Evolutionary conservation across 2,329 filamentous ascomycete species (phyloP).

Genomic region (Stachybotrys echinatus): DNA sequence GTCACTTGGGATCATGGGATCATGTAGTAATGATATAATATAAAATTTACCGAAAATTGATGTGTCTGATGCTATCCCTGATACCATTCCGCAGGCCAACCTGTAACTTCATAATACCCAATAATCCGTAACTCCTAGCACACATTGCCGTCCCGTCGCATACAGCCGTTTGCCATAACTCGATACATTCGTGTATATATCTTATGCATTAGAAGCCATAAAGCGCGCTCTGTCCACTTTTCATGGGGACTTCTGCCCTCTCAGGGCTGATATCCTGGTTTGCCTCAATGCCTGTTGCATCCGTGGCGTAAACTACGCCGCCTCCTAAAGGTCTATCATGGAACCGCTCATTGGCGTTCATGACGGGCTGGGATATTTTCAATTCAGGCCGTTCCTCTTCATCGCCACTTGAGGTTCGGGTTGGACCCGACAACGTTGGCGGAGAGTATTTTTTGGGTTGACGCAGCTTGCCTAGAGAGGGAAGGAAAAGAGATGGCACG

Average conservation of each 20-base stretch:
- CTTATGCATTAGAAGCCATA: constrained; percentile 9
- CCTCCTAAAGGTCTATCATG: constrained; percentile 15
- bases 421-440: constrained; percentile 26
- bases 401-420: constrained; percentile 20
- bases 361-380: constrained; percentile 23
- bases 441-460: constrained; percentile 37
- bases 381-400: constrained; percentile 11
- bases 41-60: not conserved
- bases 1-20: too few species aligned
- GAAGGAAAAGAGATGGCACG: constrained; percentile 29
- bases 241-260: constrained; percentile 23
- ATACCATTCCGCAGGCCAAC: too few species aligned
- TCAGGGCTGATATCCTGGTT: constrained; percentile 3
- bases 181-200: too few species aligned
- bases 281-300: constrained; percentile 1
- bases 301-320: not conserved
- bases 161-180: too few species aligned
- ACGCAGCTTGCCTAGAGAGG: constrained; percentile 30
- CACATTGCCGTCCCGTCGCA: too few species aligned
- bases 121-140: too few species aligned
- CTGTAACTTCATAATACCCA: too few species aligned
- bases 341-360: constrained; percentile 20
- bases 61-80: too few species aligned
- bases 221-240: constrained; percentile 28
- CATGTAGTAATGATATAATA: not conserved